Evolutionary conservation across 306 rosid species (phyloP), one percentile per base, ranked within the genome.

Genomic region (Urtica urens): DNA sequence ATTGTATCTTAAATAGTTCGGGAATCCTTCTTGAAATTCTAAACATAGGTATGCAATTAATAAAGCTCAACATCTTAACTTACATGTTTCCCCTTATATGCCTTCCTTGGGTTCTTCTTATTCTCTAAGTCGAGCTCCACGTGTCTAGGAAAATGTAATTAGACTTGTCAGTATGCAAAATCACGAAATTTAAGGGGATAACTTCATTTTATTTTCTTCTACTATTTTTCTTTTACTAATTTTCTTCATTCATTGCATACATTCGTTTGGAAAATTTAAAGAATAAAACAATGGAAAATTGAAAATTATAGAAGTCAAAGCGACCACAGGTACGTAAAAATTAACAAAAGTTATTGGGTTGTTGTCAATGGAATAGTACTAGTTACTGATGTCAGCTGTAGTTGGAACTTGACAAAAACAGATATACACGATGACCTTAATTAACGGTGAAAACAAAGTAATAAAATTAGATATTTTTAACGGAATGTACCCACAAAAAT

Each of bases 11-110:
- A 59, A 42, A 48, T n/a, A 67, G 53, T 49, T 64, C n/a, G 59
- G 77, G 87, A 82, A 78, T 78, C 87, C 70, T 59, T 71, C 86
- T 75, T 47, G 72, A 75, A 75, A 64, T 58, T 67, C 71, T 46
- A 46, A n/a, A n/a, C n/a, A n/a, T n/a, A n/a, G n/a, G 49, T 28
- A 60, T 54, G 34, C 38, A 53, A 28, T 10, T 60, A 74, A 63
- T 60, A 25, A 72, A 46, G 34, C 43, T 38, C 5, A n/a, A 3
- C 13, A 33, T 41, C 64, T 67, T 75, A 63, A 82, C 81, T 78
- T 68, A 59, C 68, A 22, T 69, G 70, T 26, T 70, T 75, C 65
- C 70, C 75, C 71, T 62, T 67, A 65, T 67, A 25, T 62, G 78
- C 57, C 58, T 69, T 63, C 60, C 39, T 50, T 52, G 66, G 65